Percentiles rank a stretch among this genome's conserved stretches.
Conservation (phyloP, 1,139 yeast species). For the Yarrowia galli region DNA sequence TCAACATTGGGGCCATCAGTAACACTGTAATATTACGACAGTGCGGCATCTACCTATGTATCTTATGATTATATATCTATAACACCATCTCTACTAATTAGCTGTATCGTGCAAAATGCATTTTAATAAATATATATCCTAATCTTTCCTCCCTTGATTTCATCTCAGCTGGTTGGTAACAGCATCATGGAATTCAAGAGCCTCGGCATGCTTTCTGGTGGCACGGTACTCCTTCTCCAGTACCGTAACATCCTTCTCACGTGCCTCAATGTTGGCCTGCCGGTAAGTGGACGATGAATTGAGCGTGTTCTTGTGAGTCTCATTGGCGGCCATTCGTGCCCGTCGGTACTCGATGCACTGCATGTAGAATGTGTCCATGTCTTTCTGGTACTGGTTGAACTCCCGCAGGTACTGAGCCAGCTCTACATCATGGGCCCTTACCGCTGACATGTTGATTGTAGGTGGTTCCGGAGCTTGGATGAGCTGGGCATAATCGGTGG, state of each 20-base stretch:
- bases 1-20: too few relatives aligned
- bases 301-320: background rate
- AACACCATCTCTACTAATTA: too few relatives aligned
- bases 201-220: conserved; percentile 7
- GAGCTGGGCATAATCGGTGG: background rate
- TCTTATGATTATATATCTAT: too few relatives aligned
- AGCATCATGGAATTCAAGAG: conserved; percentile 1
- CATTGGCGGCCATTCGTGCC: background rate
- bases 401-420: conserved; percentile 20
- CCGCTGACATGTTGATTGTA: too few relatives aligned
- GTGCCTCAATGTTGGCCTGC: conserved; percentile 8
- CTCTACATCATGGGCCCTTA: too few relatives aligned
- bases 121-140: background rate
- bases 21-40: too few relatives aligned
- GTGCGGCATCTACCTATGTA: too few relatives aligned
- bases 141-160: background rate
- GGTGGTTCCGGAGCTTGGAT: background rate
- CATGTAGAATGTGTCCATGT: background rate
- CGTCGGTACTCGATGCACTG: conserved; percentile 10
- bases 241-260: conserved; percentile 2
- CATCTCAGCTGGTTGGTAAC: background rate
- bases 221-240: conserved; percentile 16
- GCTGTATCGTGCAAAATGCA: background rate
- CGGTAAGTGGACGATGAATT: background rate
- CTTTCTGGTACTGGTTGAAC: conserved; percentile 6